These are phyloP conservation scores for Pestalotiopsis sp. DNA, from an alignment of 2,329 filamentous ascomycete species.

Conservation along the genomic window DNA sequence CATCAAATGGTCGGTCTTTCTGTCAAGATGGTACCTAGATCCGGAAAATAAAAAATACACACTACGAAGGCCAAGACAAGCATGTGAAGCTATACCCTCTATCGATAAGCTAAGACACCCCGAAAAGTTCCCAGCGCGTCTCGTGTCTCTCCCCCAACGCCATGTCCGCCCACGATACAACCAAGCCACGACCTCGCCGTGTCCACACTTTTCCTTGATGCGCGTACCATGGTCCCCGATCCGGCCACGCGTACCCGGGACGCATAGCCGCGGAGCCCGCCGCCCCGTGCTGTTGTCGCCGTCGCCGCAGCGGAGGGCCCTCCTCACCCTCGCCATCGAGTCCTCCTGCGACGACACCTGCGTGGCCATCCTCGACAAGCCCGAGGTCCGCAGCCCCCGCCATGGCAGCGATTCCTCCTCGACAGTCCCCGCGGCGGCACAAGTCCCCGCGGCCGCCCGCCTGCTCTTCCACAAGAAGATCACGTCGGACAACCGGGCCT, in stretches of 20 bases:
- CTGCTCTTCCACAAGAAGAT: slow-evolving; percentile 81
- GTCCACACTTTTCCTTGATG: slow-evolving; percentile 15
- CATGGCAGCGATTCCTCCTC: neutral
- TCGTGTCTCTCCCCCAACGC: neutral
- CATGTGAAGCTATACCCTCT: slow-evolving; percentile 6
- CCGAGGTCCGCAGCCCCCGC: slow-evolving; percentile 12
- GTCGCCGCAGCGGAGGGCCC: slow-evolving; percentile 26
- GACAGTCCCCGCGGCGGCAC: neutral
- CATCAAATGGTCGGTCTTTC: neutral
- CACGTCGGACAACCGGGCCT: slow-evolving; percentile 77
- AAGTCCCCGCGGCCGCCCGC: slow-evolving; percentile 41
- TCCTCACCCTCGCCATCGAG: slow-evolving; percentile 74
- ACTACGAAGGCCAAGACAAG: neutral
- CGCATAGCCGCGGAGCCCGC: slow-evolving; percentile 9
- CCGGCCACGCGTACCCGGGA: slow-evolving; percentile 12
- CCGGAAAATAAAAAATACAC: neutral
- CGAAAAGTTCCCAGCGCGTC: neutral
- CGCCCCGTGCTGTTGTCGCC: neutral
- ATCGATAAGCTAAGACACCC: slow-evolving; percentile 4
- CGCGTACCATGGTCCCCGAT: slow-evolving; percentile 14
- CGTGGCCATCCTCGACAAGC: slow-evolving; percentile 76
- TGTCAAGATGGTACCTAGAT: neutral
- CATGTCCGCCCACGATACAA: neutral
- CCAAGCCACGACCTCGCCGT: neutral
- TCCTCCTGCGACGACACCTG: slow-evolving; percentile 93